Evolutionary conservation across 495 filamentous ascomycete genomes (phyloP).

Genomic region (Penicillium lagena): DNA sequence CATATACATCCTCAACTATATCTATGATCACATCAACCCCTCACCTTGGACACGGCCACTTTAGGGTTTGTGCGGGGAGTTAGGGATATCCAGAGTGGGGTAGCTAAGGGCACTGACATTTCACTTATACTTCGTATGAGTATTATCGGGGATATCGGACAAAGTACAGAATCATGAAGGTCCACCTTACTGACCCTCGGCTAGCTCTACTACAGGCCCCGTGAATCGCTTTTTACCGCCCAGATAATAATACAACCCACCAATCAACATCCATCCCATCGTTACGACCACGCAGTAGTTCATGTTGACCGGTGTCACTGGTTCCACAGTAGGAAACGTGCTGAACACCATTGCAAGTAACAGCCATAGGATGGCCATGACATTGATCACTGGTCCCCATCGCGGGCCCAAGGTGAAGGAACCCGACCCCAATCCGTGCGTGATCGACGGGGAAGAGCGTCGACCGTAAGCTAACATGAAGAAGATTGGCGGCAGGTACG

Average conservation of each 20-base stretch:
- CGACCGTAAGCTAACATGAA: slow-evolving; percentile 18
- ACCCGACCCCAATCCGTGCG: slow-evolving; percentile 4
- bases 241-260: slow-evolving; percentile 15
- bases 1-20: no score
- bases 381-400: slow-evolving; percentile 12
- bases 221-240: slow-evolving; percentile 12
- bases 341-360: slow-evolving; percentile 17
- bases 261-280: slow-evolving; percentile 15
- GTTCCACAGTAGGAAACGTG: slow-evolving; percentile 15
- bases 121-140: no score
- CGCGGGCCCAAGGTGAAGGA: slow-evolving; percentile 9
- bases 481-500: slow-evolving; percentile 24
- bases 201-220: slow-evolving; percentile 12
- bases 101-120: no score
- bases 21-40: no score
- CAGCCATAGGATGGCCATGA: slow-evolving; percentile 12
- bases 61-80: neutral
- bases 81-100: no score
- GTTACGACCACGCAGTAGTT: slow-evolving; percentile 19
- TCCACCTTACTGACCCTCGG: slow-evolving; percentile 7
- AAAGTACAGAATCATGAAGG: neutral
- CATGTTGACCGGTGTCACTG: slow-evolving; percentile 16
- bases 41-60: no score
- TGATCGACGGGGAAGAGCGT: neutral
- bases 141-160: slow-evolving; percentile 1